Evolutionary conservation across 2,329 filamentous ascomycete genomes (phyloP), one percentile per base, ranked within the genome.

Genomic region (Exutisphaerella laricina): DNA sequence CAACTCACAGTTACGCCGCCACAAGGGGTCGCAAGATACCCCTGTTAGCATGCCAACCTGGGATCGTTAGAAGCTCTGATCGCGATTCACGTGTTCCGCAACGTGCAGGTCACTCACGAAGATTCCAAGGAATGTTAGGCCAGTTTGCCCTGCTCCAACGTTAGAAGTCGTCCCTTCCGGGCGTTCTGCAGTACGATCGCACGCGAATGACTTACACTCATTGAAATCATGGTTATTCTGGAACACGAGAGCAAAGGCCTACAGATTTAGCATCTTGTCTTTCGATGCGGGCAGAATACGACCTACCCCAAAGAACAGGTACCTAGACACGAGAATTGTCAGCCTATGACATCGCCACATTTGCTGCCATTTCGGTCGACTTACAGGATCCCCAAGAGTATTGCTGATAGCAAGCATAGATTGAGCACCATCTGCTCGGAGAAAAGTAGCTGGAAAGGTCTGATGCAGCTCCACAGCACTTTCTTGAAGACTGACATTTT

Each of bases 341-440:
- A 35, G 33, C 33, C n/a, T 13, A 22, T 35, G 20, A 3, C 20
- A n/a, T 35, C 14, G n/a, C 33, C 33, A 14, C 33, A 23, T 12
- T 13, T 5, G 18, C 20, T 16, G 10, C 14, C n/a, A 5, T 10
- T 20, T 35, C 9, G 16, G 20, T 9, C 18, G 33, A 35, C 33
- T 23, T 23, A 95, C 2, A 95, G 69, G 32, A 94, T 84, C 4
- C 88, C 89, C 5, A 95, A 72, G n/a, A 95, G 70, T 41, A 96
- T 78, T 28, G 88, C 87, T 1, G 85, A 86, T 55, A 89, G 85
- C 16, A 92, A 67, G 64, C 88, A 92, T 18, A 96, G 78, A 53
- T 80, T 80, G 44, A 92, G 70, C 46, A 30, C 35, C 87, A 95
- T 96, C 51, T 85, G 86, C 69, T 62, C 60, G 41, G 85, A 76